Base-by-base conservation (phyloP, 2,329 filamentous ascomycete genomes). In the Clonostachys rosea region DNA sequence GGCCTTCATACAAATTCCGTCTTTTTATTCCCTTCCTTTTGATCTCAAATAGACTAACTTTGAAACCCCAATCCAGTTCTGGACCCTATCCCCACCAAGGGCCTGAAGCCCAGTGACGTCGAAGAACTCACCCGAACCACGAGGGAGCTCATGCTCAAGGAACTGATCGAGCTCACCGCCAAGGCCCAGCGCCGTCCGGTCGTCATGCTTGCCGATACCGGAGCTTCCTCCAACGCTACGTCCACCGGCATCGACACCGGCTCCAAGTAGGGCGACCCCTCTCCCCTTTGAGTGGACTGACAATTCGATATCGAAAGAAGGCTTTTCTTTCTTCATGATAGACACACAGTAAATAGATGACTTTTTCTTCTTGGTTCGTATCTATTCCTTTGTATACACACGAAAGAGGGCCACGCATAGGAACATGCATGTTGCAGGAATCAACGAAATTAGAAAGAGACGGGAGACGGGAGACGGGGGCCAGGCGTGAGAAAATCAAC, bases 41-140 rank as follows among this genome's bases (percentile, higher is more conserved):
- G 30, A 24, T 45, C 24, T 7, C 24, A 30, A 30, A 30, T 30
- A 30, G 8, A 10, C 24, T 30, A 30, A 30, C 24, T 5, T 20
- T 5, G 3, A 14, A 33, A 17, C 30, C 16, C 13, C 43, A 24
- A 41, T 33, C 11, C 52, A 89, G 89, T 96, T 18, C 73, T 96
- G 46, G 81, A 88, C 58, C 89, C 91, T 3, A 91, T 96, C 51
- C 75, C 82, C 43, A 96, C 91, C 11, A 76, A 80, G 53, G 82
- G 81, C 46, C 76, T 95, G 53, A 88, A 81, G 16, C 51, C 86
- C 20, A 83, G 83, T 45, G 90, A 96, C 63, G 89, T 96, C 46
- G 87, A 94, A 55, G 78, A 80, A 49, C 71, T 96, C 41, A 78
- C 85, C 44, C 74, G 76, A 47, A 77, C 76, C 46, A 89, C 86